Evolutionary conservation across 2,329 filamentous ascomycete species (phyloP).

Genomic region (Tolypocladium amazonense): DNA sequence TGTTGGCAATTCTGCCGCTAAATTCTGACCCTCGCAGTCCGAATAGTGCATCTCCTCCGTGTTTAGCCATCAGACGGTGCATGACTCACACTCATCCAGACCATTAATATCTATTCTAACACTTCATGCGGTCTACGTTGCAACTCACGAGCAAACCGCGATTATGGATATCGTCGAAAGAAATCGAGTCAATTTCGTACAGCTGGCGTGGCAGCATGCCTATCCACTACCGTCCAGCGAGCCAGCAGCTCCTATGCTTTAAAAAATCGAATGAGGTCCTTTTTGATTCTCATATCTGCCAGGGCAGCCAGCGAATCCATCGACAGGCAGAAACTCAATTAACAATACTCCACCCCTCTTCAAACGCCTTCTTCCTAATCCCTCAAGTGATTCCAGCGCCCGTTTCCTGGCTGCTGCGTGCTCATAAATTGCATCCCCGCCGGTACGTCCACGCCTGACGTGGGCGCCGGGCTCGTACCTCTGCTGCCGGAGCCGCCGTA

Average conservation of each 20-base stretch:
- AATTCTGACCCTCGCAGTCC: neutral
- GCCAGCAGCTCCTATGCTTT: neutral
- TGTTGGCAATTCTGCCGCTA: neutral
- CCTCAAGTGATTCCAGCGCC: constrained; percentile 33
- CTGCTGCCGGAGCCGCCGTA: constrained; percentile 31
- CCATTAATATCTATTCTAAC: neutral
- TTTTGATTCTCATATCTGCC: neutral
- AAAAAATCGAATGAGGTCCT: neutral
- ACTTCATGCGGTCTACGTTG: neutral
- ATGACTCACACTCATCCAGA: neutral
- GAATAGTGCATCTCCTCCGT: neutral
- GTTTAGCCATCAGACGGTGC: neutral
- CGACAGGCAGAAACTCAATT: neutral
- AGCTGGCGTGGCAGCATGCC: neutral
- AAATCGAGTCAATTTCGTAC: neutral
- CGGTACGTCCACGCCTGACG: constrained; percentile 18
- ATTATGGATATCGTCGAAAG: neutral
- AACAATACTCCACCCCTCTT: neutral
- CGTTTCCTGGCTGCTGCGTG: constrained; percentile 24
- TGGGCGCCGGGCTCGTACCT: constrained; percentile 37
- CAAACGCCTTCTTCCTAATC: constrained; percentile 15
- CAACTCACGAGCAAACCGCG: neutral
- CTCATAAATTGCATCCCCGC: constrained; percentile 27
- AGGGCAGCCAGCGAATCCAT: neutral
- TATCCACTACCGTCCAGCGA: neutral